Conservation (phyloP, 2,329 filamentous ascomycete genomes). For the Rhytidhysteron rufulum region DNA sequence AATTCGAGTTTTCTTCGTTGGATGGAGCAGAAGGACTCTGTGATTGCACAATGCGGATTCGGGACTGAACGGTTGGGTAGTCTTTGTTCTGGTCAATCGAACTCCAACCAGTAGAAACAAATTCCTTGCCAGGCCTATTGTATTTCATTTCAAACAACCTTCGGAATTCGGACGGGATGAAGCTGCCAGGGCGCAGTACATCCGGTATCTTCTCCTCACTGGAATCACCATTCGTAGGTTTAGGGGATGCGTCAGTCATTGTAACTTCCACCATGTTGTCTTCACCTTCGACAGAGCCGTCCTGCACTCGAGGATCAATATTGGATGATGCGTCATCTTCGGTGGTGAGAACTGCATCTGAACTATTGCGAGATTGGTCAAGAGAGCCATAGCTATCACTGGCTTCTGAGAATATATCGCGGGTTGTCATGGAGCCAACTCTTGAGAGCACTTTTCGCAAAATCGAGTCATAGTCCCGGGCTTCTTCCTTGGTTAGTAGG, state of each 20-base stretch:
- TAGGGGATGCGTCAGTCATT: constrained; percentile 54
- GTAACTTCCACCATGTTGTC: constrained; percentile 88
- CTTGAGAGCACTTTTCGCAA: constrained; percentile 75
- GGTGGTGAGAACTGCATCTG: constrained; percentile 65
- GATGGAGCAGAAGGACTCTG: constrained; percentile 33
- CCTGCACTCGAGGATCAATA: constrained; percentile 66
- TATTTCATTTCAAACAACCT: constrained; percentile 72
- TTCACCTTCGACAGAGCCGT: constrained; percentile 79
- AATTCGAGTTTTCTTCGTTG: constrained; percentile 20
- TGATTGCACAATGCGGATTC: constrained; percentile 34
- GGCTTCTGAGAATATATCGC: constrained; percentile 57
- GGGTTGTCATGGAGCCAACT: constrained; percentile 72
- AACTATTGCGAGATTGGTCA: constrained; percentile 52
- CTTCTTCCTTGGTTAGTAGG: constrained; percentile 69
- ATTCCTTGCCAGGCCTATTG: constrained; percentile 50
- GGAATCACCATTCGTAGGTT: constrained; percentile 16
- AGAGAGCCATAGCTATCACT: constrained; percentile 48
- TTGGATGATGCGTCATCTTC: constrained; percentile 62
- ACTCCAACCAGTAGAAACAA: constrained; percentile 68
- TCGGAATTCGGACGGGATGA: constrained; percentile 61
- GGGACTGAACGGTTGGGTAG: constrained; percentile 53
- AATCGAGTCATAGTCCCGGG: constrained; percentile 65
- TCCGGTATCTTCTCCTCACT: constrained; percentile 18
- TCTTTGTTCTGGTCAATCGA: constrained; percentile 56
- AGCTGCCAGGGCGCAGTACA: constrained; percentile 52